Percentiles rank a stretch among this genome's conserved stretches.
Evolutionary conservation across 352 stramenopile genomes (phyloP).

Genomic region (Phytopythium chamaehyphon): DNA sequence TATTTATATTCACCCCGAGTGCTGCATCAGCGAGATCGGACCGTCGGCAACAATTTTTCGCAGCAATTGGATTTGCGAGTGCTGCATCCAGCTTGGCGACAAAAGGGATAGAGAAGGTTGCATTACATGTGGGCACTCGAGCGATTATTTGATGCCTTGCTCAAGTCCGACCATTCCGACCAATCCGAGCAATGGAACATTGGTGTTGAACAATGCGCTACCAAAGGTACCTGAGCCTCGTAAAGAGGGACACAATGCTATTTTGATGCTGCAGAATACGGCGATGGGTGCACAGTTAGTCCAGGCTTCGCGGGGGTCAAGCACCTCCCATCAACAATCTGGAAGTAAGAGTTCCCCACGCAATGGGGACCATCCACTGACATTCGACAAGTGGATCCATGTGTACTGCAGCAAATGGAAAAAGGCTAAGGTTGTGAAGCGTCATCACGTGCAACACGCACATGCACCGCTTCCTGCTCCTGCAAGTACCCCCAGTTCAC

Average conservation of each 20-base stretch:
- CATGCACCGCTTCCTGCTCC: conserved; percentile 17
- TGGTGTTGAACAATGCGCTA: not conserved
- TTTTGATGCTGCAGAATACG: not conserved
- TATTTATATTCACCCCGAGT: conserved; percentile 77
- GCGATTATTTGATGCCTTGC: conserved; percentile 83
- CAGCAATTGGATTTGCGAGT: conserved; percentile 86
- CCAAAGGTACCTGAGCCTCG: not conserved
- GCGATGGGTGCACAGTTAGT: not conserved
- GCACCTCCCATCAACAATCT: not conserved
- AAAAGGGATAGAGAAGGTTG: conserved; percentile 27
- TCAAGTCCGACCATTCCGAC: conserved; percentile 16
- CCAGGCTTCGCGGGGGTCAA: not conserved
- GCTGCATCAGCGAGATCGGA: conserved; percentile 69
- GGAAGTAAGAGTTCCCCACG: conserved; percentile 1
- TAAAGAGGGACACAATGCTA: not conserved
- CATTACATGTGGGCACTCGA: conserved; percentile 56
- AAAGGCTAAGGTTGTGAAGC: conserved; percentile 62
- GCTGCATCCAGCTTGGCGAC: conserved; percentile 50
- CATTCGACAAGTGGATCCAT: conserved; percentile 63
- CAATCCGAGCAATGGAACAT: not conserved
- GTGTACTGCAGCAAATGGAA: conserved; percentile 76
- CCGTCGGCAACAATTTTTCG: conserved; percentile 46
- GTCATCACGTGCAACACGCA: conserved; percentile 57
- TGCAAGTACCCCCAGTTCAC: conserved; percentile 16
- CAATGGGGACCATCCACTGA: not conserved